Evolutionary conservation across 306 rosid genomes (phyloP), one percentile per base, ranked within the genome.

Genomic region (Notholithocarpus densiflorus): DNA sequence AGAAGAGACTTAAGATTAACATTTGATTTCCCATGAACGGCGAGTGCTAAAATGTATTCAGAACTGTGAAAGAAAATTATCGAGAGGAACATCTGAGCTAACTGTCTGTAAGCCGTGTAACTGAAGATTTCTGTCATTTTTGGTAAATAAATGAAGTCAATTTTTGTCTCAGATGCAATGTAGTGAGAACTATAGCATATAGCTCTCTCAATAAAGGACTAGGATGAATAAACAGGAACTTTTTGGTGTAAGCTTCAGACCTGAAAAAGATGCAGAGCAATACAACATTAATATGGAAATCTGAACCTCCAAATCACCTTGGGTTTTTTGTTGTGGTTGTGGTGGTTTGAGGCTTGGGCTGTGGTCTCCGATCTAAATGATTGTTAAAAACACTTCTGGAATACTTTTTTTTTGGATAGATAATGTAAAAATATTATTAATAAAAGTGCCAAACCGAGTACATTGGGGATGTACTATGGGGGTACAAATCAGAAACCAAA

Each of bases 51-150:
- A 34, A 89, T 9, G 79, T 85, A 94, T 85, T 94, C 97, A n/a
- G 97, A 92, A 84, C 59, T 18, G 76, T 94, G 98, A 81, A 94
- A 94, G 85, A 90, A 89, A 80, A 80, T 5, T 32, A 90, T n/a
- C 3, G 93, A 90, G 68, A 73, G 24, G 61, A 82, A 72, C 94
- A 94, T 89, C 85, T 79, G 90, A 82, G 82, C 81, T 79, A 94
- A 80, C 70, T 94, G 98, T 79, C 84, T 81, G 83, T 40, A 86
- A 55, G 90, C 97, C 1, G 91, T 87, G 84, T 84, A 80, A 79
- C 88, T 84, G 79, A 88, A 80, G 81, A 85, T 76, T 83, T 87
- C 85, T 75, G 83, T 75, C 97, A 94, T 94, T 84, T 82, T 88
- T 53, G 57, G 51, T 26, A 53, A 31, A 14, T 18, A 43, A 45